Base-by-base conservation (phyloP, 2,329 filamentous ascomycete genomes). In the Hypoxylon sp. region DNA sequence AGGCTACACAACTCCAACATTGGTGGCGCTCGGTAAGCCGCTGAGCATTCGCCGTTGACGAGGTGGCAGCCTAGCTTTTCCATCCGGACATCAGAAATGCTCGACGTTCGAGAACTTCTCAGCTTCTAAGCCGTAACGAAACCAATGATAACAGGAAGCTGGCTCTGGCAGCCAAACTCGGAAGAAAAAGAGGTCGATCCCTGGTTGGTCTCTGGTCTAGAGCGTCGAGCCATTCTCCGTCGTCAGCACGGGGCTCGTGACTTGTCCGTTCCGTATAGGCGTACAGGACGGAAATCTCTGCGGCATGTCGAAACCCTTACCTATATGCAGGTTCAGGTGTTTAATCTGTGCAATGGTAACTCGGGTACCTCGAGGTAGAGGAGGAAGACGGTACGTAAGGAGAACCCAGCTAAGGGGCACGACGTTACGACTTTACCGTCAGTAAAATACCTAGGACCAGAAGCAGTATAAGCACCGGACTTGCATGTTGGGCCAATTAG, bases 401-500 rank as follows among this genome's bases (percentile, higher is more conserved):
- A 60, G 43, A 40, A 60, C 50, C 50, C 43, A 45, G 31, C 40
- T 31, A 35, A 47, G 29, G 53, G 53, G 37, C 48, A 18, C 35
- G 15, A 18, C 27, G 43, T 21, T 51, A 18, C 35, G 15, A 18
- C 27, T 48, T 21, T 26, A 29, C 21, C 29, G 10, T 11, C 9
- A 29, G 27, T 29, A n/a, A n/a, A n/a, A n/a, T n/a, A n/a, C n/a
- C n/a, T 4, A 29, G 27, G 13, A 29, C 6, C n/a, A 35, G 31
- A 17, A 35, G n/a, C 31, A 41, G 42, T 26, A 38, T n/a, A 54
- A 43, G 45, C 17, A 51, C 37, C 24, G 37, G 18, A 10, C 40
- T 41, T 60, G 52, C 60, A 60, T 60, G 35, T 4, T 15, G 27
- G 18, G 43, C 45, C 24, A 50, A 17, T 29, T n/a, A 52, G 40